Percentiles rank a stretch among this genome's conserved stretches.
Conservation (phyloP, 2,329 filamentous ascomycete genomes). For the Cytospora chrysosperma region DNA sequence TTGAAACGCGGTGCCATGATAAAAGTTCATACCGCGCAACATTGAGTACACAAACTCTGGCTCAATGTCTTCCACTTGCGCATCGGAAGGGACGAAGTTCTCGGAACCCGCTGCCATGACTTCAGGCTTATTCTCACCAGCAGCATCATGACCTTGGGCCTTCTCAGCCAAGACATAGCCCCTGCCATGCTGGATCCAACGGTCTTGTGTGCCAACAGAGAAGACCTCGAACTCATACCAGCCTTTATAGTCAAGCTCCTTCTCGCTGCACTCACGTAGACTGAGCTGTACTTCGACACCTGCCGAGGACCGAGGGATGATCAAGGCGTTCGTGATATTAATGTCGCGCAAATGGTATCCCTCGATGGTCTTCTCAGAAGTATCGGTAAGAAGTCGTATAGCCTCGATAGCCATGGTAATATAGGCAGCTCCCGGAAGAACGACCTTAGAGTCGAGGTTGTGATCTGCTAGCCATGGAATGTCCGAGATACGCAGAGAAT, state of each 20-base stretch:
- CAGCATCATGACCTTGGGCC: too few species aligned
- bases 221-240: conserved; percentile 8
- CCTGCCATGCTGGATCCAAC: conserved; percentile 28
- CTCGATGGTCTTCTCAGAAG: conserved; percentile 22
- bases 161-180: conserved; percentile 34
- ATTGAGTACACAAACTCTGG: too few species aligned
- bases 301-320: not conserved
- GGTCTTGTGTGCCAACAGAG: not conserved
- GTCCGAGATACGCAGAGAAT: conserved; percentile 9
- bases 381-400: conserved; percentile 35
- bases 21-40: too few species aligned
- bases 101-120: too few species aligned
- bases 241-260: not conserved
- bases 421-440: conserved; percentile 28
- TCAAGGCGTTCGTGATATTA: not conserved
- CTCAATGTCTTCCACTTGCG: too few species aligned
- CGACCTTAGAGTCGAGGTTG: conserved; percentile 21
- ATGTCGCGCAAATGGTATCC: not conserved
- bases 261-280: not conserved
- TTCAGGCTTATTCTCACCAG: too few species aligned
- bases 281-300: conserved; percentile 1
- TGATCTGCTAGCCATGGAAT: conserved; percentile 23
- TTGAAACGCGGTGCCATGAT: too few species aligned
- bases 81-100: too few species aligned
- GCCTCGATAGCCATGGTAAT: conserved; percentile 27